A percentile compares a stretch with the other conserved stretches of the same genome.
These are phyloP conservation scores for Pseudogymnoascus verrucosus DNA, from an alignment of 2,329 filamentous ascomycete species.

Conservation along the genomic window DNA sequence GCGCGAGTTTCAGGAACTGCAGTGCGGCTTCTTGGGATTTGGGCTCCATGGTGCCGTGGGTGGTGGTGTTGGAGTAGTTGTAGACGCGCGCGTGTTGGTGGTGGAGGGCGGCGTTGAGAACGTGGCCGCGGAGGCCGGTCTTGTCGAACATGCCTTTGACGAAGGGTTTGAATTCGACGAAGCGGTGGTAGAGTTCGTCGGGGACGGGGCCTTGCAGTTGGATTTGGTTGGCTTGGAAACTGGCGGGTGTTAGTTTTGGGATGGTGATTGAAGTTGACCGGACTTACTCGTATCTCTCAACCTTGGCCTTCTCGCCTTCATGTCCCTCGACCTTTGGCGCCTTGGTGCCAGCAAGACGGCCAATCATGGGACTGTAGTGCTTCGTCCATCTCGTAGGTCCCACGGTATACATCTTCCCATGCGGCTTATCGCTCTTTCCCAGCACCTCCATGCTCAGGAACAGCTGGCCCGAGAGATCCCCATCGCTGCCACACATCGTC, in stretches of 20 bases:
- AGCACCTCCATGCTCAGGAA: conserved; percentile 70
- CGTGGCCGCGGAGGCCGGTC: conserved; percentile 65
- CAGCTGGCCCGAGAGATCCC: conserved; percentile 62
- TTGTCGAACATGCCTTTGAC: conserved; percentile 82
- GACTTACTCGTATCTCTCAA: conserved; percentile 68
- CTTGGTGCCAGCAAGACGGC: conserved; percentile 67
- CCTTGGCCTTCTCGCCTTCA: conserved; percentile 40
- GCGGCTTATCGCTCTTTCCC: conserved; percentile 62
- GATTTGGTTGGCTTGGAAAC: conserved; percentile 89
- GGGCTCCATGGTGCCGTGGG: conserved; percentile 59
- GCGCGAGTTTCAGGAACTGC: conserved; percentile 77
- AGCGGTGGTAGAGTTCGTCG: conserved; percentile 75
- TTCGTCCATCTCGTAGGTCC: conserved; percentile 70
- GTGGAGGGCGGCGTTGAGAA: conserved; percentile 78
- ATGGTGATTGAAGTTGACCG: not conserved
- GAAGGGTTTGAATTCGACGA: conserved; percentile 86
- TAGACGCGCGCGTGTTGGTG: conserved; percentile 87
- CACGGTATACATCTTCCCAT: conserved; percentile 67
- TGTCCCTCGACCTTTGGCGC: conserved; percentile 52
- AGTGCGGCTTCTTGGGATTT: conserved; percentile 64
- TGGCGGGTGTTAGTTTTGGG: conserved; percentile 29
- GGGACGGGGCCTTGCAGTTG: conserved; percentile 81
- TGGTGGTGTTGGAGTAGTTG: conserved; percentile 72
- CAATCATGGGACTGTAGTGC: conserved; percentile 85
- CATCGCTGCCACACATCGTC: conserved; percentile 50